Percentiles rank a stretch among this genome's conserved stretches.
These are phyloP conservation scores for Botryotinia calthae DNA, from an alignment of 2,329 filamentous ascomycete genomes.

Conservation along the genomic window DNA sequence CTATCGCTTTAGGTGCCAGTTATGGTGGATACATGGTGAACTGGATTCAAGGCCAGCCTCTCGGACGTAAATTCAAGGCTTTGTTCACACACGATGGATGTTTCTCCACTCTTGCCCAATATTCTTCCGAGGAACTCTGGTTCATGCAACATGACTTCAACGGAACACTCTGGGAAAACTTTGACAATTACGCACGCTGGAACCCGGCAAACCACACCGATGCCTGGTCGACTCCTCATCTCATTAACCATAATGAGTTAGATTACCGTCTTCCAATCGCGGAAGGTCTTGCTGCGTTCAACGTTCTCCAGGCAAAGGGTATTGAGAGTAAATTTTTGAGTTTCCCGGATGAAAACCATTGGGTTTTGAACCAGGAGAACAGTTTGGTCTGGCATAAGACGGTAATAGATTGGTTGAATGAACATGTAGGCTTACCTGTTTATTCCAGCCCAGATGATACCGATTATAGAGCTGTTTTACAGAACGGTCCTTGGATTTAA, in stretches of 20 bases:
- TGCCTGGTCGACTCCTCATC: slow-evolving; percentile 79
- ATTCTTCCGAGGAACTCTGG: slow-evolving; percentile 62
- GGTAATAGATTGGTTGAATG: slow-evolving; percentile 73
- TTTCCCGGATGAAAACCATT: slow-evolving; percentile 66
- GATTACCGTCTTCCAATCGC: slow-evolving; percentile 83
- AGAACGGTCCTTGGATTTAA: slow-evolving; percentile 19
- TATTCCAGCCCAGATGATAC: slow-evolving; percentile 19
- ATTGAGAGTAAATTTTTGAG: slow-evolving; percentile 60
- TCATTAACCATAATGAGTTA: slow-evolving; percentile 82
- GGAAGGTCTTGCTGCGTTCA: slow-evolving; percentile 66
- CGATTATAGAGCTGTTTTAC: slow-evolving; percentile 9
- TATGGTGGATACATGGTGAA: slow-evolving; percentile 77
- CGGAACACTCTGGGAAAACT: slow-evolving; percentile 57
- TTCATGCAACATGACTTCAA: slow-evolving; percentile 65
- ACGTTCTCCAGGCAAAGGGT: slow-evolving; percentile 52
- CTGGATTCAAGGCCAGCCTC: slow-evolving; percentile 81
- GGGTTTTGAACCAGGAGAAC: slow-evolving; percentile 87
- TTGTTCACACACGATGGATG: slow-evolving; percentile 20
- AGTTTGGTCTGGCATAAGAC: slow-evolving; percentile 81
- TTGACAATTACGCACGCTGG: slow-evolving; percentile 62
- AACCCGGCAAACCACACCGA: slow-evolving; percentile 59
- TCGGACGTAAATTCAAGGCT: slow-evolving; percentile 79
- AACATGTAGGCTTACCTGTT: slow-evolving; percentile 15
- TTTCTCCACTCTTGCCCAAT: slow-evolving; percentile 43
- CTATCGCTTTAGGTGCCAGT: slow-evolving; percentile 69